phyloP scores from a whole-genome alignment of 1,139 yeast species.

The Sugiyamaella sp. region DNA sequence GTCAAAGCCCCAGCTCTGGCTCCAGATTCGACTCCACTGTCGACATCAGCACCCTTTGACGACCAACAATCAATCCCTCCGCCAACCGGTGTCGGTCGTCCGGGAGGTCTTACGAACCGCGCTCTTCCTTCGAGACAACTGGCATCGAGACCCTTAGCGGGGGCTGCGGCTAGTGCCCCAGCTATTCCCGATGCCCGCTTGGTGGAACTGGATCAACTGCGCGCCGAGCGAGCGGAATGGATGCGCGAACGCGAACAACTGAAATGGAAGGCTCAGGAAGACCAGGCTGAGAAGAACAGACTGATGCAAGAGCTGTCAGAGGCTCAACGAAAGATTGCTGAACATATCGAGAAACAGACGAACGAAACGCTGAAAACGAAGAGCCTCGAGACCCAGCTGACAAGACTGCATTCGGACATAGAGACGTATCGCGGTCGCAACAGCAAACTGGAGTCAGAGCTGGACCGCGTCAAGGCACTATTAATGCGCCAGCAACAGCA shows the following conservation, averaged over 20 bases:
- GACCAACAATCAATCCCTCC: constrained; percentile 8
- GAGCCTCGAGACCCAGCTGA: constrained; percentile 67
- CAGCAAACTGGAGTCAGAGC: constrained; percentile 55
- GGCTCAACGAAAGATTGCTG: constrained; percentile 43
- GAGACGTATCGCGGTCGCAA: constrained; percentile 56
- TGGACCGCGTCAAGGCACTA: constrained; percentile 40
- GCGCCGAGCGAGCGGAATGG: constrained; percentile 55
- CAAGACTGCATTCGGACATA: constrained; percentile 60
- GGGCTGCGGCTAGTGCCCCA: constrained; percentile 24
- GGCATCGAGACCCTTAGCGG: constrained; percentile 15
- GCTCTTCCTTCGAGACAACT: constrained; percentile 28
- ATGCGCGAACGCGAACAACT: constrained; percentile 49
- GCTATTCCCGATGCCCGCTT: constrained; percentile 24
- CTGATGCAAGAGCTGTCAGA: constrained; percentile 51
- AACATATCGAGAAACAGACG: constrained; percentile 55
- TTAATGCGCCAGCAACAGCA: constrained; percentile 19
- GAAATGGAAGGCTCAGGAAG: constrained; percentile 46
- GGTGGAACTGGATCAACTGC: constrained; percentile 54
- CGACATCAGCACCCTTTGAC: constrained; percentile 2
- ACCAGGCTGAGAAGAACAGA: constrained; percentile 50
- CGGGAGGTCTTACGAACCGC: constrained; percentile 25
- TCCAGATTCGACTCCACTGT: not conserved
- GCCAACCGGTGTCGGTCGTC: constrained; percentile 18
- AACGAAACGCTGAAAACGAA: constrained; percentile 56
- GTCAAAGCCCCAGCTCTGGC: constrained; percentile 18